Base-by-base conservation (phyloP, 1,284 basidiomycete genomes). In the Ustilago hordei region DNA sequence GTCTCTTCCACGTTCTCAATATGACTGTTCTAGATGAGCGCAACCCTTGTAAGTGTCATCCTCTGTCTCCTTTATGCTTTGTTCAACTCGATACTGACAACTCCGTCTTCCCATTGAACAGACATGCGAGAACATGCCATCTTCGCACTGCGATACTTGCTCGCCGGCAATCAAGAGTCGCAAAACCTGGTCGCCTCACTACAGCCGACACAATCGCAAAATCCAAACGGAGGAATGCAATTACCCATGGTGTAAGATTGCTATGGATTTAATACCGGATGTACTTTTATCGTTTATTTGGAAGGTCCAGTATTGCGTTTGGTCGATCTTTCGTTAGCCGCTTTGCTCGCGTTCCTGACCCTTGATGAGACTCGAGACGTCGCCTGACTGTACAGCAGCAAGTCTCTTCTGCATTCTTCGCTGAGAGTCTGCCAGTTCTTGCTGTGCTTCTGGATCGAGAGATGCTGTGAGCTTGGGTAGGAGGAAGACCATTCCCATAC, bases 41-140 rank as follows among this genome's bases (percentile, higher is more conserved):
- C 9, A 85, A 85, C 52, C 79, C 74, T 12, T 80, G 79, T 78
- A 62, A 72, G 79, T 80, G 6, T 41, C 50, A 11, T 32, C 19
- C 31, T 45, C 38, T 28, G 13, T 12, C 53, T 35, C 53, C n/a
- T 35, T 11, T 19, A 0, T 5, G 9, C n/a, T 15, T 34, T 28
- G 17, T 12, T 28, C 13, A 17, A 57, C 5, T 19, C 8, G 28
- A 58, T 23, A 43, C 36, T 45, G 50, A 62, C 45, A 15, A 19
- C 5, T 43, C 39, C 7, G n/a, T 48, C 39, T 59, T 3, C 15
- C 19, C 3, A 23, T 17, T 19, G 7, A 4, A 38, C 56, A 83
- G 80, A 85, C 50, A 84, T 85, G 66, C 78, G 82, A 17, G 83
- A 85, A 47, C 81, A 83, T 43, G 83, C 83, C 32, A 79, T 85